Conservation (phyloP, 148 eudicot species). For the Polygonum maritimum region DNA sequence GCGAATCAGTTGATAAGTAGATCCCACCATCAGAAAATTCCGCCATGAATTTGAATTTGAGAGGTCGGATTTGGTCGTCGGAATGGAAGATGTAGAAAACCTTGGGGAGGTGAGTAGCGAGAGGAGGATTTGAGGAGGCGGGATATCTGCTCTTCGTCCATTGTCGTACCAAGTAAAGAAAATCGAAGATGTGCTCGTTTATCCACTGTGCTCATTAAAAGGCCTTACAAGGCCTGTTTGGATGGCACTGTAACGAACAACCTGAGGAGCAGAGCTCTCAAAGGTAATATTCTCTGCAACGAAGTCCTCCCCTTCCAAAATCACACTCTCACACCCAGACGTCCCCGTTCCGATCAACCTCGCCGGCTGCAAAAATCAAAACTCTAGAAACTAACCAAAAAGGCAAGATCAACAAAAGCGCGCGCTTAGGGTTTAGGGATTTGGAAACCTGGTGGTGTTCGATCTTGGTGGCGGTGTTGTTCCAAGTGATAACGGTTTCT, state of each 20-base stretch:
- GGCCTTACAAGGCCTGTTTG: too few species aligned
- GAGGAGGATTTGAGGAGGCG: constrained; percentile 37
- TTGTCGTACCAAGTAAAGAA: constrained; percentile 12
- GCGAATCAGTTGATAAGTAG: neutral
- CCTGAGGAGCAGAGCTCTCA: constrained; percentile 90
- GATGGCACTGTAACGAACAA: too few species aligned
- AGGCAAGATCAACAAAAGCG: neutral
- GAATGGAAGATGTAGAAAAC: constrained; percentile 12
- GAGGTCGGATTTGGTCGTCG: neutral
- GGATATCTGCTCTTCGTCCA: constrained; percentile 44
- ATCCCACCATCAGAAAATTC: neutral
- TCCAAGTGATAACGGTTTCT: constrained; percentile 53
- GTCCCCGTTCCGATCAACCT: constrained; percentile 94
- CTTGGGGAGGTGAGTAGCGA: constrained; percentile 47
- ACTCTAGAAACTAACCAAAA: too few species aligned
- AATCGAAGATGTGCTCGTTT: too few species aligned
- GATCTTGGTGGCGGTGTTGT: constrained; percentile 67
- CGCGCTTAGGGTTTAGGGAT: neutral
- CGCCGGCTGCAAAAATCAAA: constrained; percentile 42
- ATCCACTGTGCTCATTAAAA: too few species aligned
- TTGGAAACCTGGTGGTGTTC: constrained; percentile 67
- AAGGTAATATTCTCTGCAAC: constrained; percentile 89
- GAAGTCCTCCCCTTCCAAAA: constrained; percentile 92
- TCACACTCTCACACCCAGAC: constrained; percentile 81
- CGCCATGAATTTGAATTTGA: neutral